Evolutionary conservation across 1,284 basidiomycete species (phyloP), one percentile per base, ranked within the genome.

Genomic region (Caloboletus inedulis): DNA sequence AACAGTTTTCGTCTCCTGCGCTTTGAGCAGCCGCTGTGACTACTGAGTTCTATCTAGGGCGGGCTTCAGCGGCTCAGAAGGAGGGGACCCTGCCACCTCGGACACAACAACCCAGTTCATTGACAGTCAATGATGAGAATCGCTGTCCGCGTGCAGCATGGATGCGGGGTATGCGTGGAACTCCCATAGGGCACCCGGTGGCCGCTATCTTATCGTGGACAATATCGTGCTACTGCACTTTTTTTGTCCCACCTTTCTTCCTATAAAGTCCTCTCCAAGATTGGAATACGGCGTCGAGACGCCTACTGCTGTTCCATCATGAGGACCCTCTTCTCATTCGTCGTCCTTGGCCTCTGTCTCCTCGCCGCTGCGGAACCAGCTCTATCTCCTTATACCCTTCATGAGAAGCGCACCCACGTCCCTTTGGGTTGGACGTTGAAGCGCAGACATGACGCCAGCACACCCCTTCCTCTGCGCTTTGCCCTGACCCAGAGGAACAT

Each of bases 401-500:
- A 75, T 18, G 73, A 75, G 52, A 68, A 63, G 27, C 73, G 71
- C 39, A 53, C 49, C 9, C 42, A 55, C 18, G 27, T 66, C 14
- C 74, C 72, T 12, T 9, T 31, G 16, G 70, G 66, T 16, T 76
- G 73, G 74, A 42, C 50, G 1, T 58, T 62, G 41, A 56, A 61
- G 23, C 61, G 64, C 7, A 64, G 65, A 30, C 62, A 70, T 21
- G 59, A 64, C 0, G 51, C 62, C 2, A 52, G 46, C 33, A 31
- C 58, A 23, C 10, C 58, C 25, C 39, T 76, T 31, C 72, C 74
- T 30, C 55, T 77, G 21, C 69, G 71, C 40, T 72, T 77, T 49
- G 74, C 71, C 5, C 64, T 78, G 30, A 58, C 63, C 14, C 77
- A 77, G 59, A 61, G 54, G 14, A 77, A 77, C 61, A 51, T 77